Base-by-base conservation (phyloP, 2,329 filamentous ascomycete species). In the Exophiala sp. region DNA sequence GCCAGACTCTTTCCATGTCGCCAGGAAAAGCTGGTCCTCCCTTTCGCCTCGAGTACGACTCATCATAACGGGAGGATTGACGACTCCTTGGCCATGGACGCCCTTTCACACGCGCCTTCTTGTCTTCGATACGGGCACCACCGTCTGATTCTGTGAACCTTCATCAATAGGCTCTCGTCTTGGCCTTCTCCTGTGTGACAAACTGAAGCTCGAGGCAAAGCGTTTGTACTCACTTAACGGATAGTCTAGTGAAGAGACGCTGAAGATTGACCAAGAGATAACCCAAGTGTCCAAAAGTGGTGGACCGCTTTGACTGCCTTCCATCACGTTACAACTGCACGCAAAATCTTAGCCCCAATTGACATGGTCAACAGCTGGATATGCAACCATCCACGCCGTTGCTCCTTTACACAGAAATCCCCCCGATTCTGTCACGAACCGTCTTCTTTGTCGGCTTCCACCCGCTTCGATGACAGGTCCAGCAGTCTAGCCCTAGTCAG, bases 381-480 rank as follows among this genome's bases (percentile, higher is more conserved):
- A 48, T 55, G 52, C 48, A 55, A 52, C 51, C 35, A 50, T 43
- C 50, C 50, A 54, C 21, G 24, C 30, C 37, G 18, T 49, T 37
- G 19, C 46, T 50, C 37, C 50, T 53, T 55, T 40, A 54, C 53
- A 60, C 58, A 58, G 39, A 58, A 60, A 60, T 60, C 58, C 58
- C n/a, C 58, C 58, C 58, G 58, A 59, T 49, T 52, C 45, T 55
- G 50, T 52, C 58, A 58, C 58, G 49, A 53, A 55, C 54, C 50
- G 48, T 43, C 50, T 55, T 55, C 53, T 50, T 52, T 47, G 13
- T 41, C 46, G 46, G 43, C 50, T 57, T 57, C 54, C 51, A 54
- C 51, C 48, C 50, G 55, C 50, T 56, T 58, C 55, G 55, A 58
- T 55, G 52, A 55, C 52, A 55, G 52, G 52, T 53, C 52, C 48